These are phyloP conservation scores for Cladosporium halotolerans DNA, from an alignment of 2,329 filamentous ascomycete genomes.

Conservation along the genomic window DNA sequence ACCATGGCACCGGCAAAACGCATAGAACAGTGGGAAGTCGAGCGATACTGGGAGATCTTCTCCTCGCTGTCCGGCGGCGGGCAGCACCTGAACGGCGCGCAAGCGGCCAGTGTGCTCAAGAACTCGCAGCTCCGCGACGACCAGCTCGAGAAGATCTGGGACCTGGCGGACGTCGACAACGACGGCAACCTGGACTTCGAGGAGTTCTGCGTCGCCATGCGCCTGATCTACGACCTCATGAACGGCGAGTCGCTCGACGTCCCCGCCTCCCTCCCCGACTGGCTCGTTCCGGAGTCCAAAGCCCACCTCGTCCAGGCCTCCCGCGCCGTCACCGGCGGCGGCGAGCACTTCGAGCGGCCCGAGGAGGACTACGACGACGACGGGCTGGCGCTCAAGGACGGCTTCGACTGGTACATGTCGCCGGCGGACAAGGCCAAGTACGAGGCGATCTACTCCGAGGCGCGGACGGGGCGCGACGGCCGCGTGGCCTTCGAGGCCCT, in stretches of 20 bases:
- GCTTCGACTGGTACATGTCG: constrained; percentile 99
- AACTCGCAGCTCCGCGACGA: constrained; percentile 67
- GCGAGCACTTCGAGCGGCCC: constrained; percentile 76
- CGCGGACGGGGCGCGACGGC: constrained; percentile 71
- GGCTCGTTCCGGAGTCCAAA: constrained; percentile 94
- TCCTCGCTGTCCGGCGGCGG: constrained; percentile 59
- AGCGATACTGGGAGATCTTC: constrained; percentile 77
- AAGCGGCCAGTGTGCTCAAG: constrained; percentile 66
- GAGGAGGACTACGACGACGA: constrained; percentile 72
- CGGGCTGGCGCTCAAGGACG: constrained; percentile 78
- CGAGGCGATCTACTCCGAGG: constrained; percentile 93
- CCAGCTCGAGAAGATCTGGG: constrained; percentile 96
- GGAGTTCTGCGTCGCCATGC: constrained; percentile 98
- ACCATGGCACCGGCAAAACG: constrained; percentile 38
- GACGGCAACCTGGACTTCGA: constrained; percentile 98
- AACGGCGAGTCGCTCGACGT: constrained; percentile 93
- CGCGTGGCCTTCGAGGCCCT: constrained; percentile 69
- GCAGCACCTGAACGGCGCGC: constrained; percentile 59
- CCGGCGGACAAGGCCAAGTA: constrained; percentile 88
- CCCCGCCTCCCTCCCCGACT: constrained; percentile 80
- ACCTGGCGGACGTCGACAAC: constrained; percentile 92
- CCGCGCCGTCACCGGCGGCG: constrained; percentile 70
- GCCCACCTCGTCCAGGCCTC: constrained; percentile 81
- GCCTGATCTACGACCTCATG: constrained; percentile 92
- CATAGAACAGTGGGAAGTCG: constrained; percentile 68